phyloP scores from a whole-genome alignment of 2,329 filamentous ascomycete species.

The Dactylellina sp. region DNA sequence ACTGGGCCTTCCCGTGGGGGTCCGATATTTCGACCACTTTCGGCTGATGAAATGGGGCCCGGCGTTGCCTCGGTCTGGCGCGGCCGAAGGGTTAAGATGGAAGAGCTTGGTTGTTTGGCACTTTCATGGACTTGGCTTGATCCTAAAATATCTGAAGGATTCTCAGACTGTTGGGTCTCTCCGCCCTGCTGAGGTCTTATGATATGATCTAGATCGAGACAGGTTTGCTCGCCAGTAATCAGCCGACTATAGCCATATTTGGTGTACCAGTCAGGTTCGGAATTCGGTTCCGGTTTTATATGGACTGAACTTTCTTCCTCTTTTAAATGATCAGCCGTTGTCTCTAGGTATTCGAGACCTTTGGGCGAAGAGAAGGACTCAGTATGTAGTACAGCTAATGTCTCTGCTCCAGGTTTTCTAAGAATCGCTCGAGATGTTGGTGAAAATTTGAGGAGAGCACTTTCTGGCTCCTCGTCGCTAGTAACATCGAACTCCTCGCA shows the following conservation, averaged over 20 bases:
- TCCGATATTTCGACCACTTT: too few relatives aligned
- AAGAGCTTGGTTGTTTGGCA: too few relatives aligned
- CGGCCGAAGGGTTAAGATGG: too few relatives aligned
- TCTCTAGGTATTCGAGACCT: not conserved
- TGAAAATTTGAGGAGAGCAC: slow-evolving; percentile 42
- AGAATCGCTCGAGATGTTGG: slow-evolving; percentile 42
- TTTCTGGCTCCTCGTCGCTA: slow-evolving; percentile 44
- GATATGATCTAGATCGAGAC: slow-evolving; percentile 45
- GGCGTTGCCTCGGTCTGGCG: too few relatives aligned
- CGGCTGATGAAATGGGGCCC: too few relatives aligned
- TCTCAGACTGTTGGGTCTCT: not conserved
- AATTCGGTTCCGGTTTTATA: slow-evolving; percentile 31
- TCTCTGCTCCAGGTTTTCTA: slow-evolving; percentile 38
- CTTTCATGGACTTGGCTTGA: not conserved
- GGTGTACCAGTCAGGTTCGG: slow-evolving; percentile 37
- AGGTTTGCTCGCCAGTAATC: slow-evolving; percentile 16
- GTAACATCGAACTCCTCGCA: slow-evolving; percentile 18
- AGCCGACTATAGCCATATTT: slow-evolving; percentile 47
- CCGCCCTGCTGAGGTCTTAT: not conserved
- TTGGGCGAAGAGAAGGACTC: slow-evolving; percentile 22
- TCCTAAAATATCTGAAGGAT: not conserved
- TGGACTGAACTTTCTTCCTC: not conserved
- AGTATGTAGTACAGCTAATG: slow-evolving; percentile 36
- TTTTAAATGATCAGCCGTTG: not conserved
- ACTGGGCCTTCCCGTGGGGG: too few relatives aligned